Conservation (phyloP, 768 basidiomycete species). For the Tephrocybe sp. region DNA sequence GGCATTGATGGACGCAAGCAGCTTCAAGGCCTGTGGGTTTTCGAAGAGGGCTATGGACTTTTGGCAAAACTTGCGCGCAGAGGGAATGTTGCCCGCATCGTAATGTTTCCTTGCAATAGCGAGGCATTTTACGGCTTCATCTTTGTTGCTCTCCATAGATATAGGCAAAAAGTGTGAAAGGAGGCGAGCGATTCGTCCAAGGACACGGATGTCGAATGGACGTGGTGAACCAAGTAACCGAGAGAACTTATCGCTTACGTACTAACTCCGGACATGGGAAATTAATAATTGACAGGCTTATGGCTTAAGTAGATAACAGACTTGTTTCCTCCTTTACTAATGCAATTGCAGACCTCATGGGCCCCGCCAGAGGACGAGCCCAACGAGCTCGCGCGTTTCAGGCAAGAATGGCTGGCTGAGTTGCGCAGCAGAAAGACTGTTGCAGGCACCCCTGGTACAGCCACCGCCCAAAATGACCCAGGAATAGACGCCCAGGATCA, state of each 20-base stretch:
- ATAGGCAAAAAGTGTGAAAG: background rate
- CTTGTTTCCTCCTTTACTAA: constrained; percentile 4
- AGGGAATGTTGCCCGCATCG: constrained; percentile 66
- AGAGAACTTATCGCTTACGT: constrained; percentile 11
- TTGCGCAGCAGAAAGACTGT: constrained; percentile 41
- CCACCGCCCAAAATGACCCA: background rate
- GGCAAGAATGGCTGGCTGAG: constrained; percentile 74
- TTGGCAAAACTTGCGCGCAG: constrained; percentile 86
- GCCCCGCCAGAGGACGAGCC: constrained; percentile 40
- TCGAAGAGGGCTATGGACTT: constrained; percentile 85
- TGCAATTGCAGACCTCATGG: constrained; percentile 19
- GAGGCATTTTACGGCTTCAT: constrained; percentile 85
- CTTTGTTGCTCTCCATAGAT: constrained; percentile 83
- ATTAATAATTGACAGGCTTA: constrained; percentile 7
- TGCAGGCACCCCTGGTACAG: constrained; percentile 3
- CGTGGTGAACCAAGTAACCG: constrained; percentile 21
- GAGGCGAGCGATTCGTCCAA: constrained; percentile 7
- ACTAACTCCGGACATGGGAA: background rate
- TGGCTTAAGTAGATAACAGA: constrained; percentile 10
- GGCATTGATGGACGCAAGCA: constrained; percentile 67
- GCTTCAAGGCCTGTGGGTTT: constrained; percentile 69
- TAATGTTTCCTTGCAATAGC: constrained; percentile 76
- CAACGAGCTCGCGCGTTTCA: constrained; percentile 66
- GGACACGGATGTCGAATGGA: too few species aligned
- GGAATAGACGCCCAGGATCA: constrained; percentile 1